phyloP scores from a whole-genome alignment of 1,284 basidiomycete species.

The Leccinum solheimii region DNA sequence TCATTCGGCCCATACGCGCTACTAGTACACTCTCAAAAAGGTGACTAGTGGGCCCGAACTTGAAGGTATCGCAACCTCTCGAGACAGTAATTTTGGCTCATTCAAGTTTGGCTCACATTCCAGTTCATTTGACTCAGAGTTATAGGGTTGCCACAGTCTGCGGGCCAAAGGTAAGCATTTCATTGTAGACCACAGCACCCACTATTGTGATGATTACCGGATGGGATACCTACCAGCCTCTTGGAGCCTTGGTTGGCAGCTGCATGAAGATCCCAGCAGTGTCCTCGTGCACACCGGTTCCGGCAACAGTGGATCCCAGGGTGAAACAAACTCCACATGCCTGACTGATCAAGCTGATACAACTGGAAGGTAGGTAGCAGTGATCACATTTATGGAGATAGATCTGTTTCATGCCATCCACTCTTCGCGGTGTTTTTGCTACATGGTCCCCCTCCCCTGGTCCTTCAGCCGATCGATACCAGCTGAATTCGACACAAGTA shows the following conservation, averaged over 20 bases:
- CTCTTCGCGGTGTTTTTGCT: not conserved
- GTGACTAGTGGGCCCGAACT: not conserved
- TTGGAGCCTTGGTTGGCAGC: not conserved
- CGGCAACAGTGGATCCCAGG: not conserved
- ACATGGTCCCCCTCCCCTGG: not conserved
- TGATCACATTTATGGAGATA: not conserved
- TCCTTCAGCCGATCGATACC: not conserved
- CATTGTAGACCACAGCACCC: not conserved
- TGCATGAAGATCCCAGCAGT: not conserved
- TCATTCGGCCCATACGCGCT: not conserved
- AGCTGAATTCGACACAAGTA: not conserved
- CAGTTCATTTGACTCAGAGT: not conserved
- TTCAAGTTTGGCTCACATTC: not conserved
- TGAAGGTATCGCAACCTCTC: not conserved
- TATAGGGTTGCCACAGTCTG: not conserved
- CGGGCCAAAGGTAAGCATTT: not conserved
- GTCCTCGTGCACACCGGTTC: not conserved
- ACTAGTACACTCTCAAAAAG: not conserved
- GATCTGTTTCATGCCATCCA: not conserved
- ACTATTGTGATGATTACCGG: not conserved
- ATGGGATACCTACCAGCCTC: not conserved
- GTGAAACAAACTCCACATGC: not conserved
- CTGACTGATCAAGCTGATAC: not conserved
- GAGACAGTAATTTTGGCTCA: not conserved
- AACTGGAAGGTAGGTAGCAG: not conserved